Conservation (phyloP, 2,329 filamentous ascomycete species). For the Clarireedia monteithiana region DNA sequence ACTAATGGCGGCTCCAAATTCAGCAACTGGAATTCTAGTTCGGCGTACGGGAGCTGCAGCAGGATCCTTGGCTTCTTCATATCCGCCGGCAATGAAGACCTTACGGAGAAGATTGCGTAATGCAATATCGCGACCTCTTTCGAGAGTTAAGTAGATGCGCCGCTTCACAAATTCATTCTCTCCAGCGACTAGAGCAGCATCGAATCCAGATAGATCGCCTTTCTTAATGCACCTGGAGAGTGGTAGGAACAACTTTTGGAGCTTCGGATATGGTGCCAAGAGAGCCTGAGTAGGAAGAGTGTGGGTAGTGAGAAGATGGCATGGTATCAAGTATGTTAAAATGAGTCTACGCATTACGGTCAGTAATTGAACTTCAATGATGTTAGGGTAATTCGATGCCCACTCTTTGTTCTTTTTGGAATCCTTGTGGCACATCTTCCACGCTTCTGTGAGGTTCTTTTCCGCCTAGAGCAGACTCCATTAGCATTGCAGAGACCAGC, state of each 20-base stretch:
- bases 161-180: constrained; percentile 92
- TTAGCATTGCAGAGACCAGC: background rate
- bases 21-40: constrained; percentile 72
- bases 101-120: constrained; percentile 87
- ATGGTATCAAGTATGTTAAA: constrained; percentile 89
- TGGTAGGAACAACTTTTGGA: constrained; percentile 72
- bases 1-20: constrained; percentile 79
- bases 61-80: constrained; percentile 66
- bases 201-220: constrained; percentile 78
- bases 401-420: constrained; percentile 74
- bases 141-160: constrained; percentile 89
- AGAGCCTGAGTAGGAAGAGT: constrained; percentile 68
- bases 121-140: constrained; percentile 85
- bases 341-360: constrained; percentile 55
- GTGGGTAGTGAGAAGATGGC: constrained; percentile 81
- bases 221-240: constrained; percentile 71
- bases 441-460: constrained; percentile 70
- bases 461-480: constrained; percentile 52
- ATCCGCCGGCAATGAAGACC: constrained; percentile 80
- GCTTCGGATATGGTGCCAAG: constrained; percentile 64
- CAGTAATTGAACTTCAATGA: constrained; percentile 2
- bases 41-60: constrained; percentile 54
- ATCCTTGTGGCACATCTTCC: constrained; percentile 68
- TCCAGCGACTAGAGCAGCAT: constrained; percentile 68
- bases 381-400: constrained; percentile 36